A percentile compares a stretch with the other conserved stretches of the same genome.
These are phyloP conservation scores for Lachancea sp. DNA, from an alignment of 805 yeast genomes.

Conservation along the genomic window DNA sequence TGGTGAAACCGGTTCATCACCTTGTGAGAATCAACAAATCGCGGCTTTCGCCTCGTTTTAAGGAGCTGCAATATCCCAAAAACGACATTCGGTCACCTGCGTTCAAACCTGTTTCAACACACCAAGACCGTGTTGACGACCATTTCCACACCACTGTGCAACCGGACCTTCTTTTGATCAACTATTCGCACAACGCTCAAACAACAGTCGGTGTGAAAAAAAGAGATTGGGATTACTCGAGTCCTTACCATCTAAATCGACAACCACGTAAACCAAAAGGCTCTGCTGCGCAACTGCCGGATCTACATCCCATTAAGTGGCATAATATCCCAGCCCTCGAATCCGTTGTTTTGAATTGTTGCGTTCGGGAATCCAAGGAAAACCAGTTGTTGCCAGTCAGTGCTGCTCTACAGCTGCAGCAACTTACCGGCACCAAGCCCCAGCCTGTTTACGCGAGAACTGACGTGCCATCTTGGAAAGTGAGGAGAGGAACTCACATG, in stretches of 20 bases:
- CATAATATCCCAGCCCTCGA: conserved; percentile 66
- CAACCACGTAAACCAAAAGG: conserved; percentile 72
- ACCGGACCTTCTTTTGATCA: conserved; percentile 71
- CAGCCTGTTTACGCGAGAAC: conserved; percentile 63
- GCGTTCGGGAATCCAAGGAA: conserved; percentile 62
- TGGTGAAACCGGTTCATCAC: conserved; percentile 91
- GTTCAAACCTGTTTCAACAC: conserved; percentile 66
- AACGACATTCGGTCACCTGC: conserved; percentile 76
- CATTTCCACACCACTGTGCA: conserved; percentile 69
- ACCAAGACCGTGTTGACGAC: conserved; percentile 72
- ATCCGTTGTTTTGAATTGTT: conserved; percentile 68
- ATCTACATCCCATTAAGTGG: conserved; percentile 60
- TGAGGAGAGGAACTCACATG: conserved; percentile 82
- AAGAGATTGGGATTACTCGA: conserved; percentile 78
- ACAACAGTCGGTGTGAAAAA: conserved; percentile 56
- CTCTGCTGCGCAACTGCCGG: conserved; percentile 64
- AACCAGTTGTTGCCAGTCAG: conserved; percentile 68
- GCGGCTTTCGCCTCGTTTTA: conserved; percentile 66
- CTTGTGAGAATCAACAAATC: conserved; percentile 68
- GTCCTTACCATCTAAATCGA: conserved; percentile 87
- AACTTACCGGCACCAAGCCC: conserved; percentile 89
- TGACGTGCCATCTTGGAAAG: conserved; percentile 78
- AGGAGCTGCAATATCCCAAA: conserved; percentile 57
- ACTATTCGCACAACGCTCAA: conserved; percentile 61
- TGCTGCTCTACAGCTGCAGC: conserved; percentile 76